Percentiles rank a stretch among this genome's conserved stretches.
Conservation (phyloP, 192 early-diverging fungal genomes). For the Coemansia interrupta region DNA sequence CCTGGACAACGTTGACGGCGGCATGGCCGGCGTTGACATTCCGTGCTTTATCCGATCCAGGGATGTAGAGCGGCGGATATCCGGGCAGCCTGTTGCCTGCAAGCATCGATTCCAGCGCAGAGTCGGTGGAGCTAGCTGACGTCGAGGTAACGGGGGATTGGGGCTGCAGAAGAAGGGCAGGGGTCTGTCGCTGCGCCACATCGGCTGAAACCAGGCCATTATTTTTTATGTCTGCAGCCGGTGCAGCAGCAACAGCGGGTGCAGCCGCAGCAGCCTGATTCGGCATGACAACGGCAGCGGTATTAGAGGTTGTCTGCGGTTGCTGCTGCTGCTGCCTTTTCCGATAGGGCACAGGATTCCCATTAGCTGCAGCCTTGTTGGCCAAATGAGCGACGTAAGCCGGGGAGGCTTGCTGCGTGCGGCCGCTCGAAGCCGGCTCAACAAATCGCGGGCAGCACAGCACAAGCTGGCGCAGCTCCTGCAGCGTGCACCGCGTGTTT, state of each 20-base stretch:
- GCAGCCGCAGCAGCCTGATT: background rate
- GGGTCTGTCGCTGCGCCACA: conserved; percentile 25
- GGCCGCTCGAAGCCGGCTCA: conserved; percentile 6
- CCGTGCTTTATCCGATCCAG: conserved; percentile 4
- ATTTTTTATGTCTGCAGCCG: conserved; percentile 8
- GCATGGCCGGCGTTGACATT: background rate
- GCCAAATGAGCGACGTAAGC: background rate
- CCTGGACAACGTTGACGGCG: background rate
- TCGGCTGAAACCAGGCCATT: background rate
- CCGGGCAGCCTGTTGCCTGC: conserved; percentile 11
- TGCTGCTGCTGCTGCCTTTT: conserved; percentile 8
- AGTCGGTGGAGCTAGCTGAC: conserved; percentile 29
- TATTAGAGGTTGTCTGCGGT: background rate
- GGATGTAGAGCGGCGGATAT: conserved; percentile 11
- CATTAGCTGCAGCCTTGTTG: conserved; percentile 3
- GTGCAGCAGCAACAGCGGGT: background rate
- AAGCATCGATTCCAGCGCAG: conserved; percentile 12
- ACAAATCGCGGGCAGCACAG: conserved; percentile 41
- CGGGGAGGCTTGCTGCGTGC: conserved; percentile 6
- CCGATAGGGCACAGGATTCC: background rate
- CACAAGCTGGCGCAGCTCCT: conserved; percentile 47
- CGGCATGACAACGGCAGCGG: background rate
- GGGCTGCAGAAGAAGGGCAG: background rate
- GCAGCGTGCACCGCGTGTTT: conserved; percentile 52
- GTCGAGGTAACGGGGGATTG: conserved; percentile 9